Evolutionary conservation across 1,284 basidiomycete species (phyloP), one percentile per base, ranked within the genome.

Genomic region (Boletus semigastroideus): DNA sequence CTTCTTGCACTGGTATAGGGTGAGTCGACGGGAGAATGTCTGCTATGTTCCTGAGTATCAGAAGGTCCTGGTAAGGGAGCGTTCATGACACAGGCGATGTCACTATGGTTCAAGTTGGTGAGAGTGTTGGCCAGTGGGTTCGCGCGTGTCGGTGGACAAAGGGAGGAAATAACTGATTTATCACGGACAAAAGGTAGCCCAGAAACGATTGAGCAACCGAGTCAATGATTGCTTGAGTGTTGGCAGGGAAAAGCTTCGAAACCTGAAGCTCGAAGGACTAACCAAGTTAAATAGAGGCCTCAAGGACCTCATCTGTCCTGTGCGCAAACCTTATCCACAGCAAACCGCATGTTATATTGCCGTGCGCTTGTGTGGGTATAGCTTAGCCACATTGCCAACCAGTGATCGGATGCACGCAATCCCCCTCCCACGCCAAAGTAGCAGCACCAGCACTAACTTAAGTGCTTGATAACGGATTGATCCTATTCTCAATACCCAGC

Each of bases 401-500:
- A 25, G 25, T 25, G 25, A 25, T 25, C 25, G 25, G 7, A 25
- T 25, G 25, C 7, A 7, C n/a, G 7, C 25, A 25, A 25, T 25
- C 5, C 2, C 5, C 40, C n/a, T n/a, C n/a, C n/a, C n/a, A n/a
- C n/a, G n/a, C n/a, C n/a, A n/a, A n/a, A n/a, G n/a, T n/a, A n/a
- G 30, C 22, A 33, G 2, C 22, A 39, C 20, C n/a, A 41, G 27
- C 16, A 9, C 30, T 52, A 25, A 25, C 25, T 25, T 25, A 52
- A 14, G 34, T n/a, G 27, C 44, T 51, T 4, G 52, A 37, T 10
- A 63, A 55, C 11, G 62, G 67, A 61, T 94, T 92, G 54, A 96
- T 83, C 64, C 83, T 86, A 70, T 97, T 95, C 57, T 83, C 78
- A 30, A 99, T 79, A 4, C 82, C 80, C 27, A 98, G 66, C 77